A percentile compares a stretch with the other conserved stretches of the same genome.
Conservation (phyloP, 2,329 filamentous ascomycete genomes). For the Cercospora zeae-maydis region DNA sequence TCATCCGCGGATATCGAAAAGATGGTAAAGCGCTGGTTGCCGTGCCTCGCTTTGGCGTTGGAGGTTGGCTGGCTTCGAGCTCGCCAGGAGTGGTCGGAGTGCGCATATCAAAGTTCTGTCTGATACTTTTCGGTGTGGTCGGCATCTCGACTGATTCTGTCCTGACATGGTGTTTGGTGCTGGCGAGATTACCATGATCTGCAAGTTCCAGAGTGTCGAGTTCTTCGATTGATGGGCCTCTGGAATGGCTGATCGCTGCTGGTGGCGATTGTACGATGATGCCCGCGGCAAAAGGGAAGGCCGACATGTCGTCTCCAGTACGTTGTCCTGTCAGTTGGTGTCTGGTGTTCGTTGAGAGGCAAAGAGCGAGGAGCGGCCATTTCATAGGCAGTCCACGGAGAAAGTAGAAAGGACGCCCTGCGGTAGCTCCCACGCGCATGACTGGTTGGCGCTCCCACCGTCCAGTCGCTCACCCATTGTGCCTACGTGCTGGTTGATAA, state of each 20-base stretch:
- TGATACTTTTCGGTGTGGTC: background rate
- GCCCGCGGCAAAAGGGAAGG: background rate
- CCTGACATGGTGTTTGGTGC: background rate
- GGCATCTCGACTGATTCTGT: slow-evolving; percentile 3
- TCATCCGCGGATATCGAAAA: slow-evolving; percentile 59
- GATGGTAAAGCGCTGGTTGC: slow-evolving; percentile 53
- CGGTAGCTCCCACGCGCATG: background rate
- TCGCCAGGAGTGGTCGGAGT: slow-evolving; percentile 40
- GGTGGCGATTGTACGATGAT: background rate
- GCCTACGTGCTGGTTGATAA: background rate
- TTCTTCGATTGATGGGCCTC: slow-evolving; percentile 26
- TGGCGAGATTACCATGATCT: slow-evolving; percentile 20
- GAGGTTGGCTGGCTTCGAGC: slow-evolving; percentile 55
- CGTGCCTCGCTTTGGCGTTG: slow-evolving; percentile 44
- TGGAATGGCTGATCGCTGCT: slow-evolving; percentile 9
- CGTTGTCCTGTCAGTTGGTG: background rate
- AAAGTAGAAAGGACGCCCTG: background rate
- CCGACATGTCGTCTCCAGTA: background rate
- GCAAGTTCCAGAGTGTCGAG: slow-evolving; percentile 30
- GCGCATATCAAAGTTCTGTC: slow-evolving; percentile 22
- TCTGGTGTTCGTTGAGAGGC: background rate
- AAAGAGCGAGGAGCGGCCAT: background rate
- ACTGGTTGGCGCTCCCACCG: background rate
- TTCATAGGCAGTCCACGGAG: background rate
- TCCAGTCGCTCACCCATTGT: background rate